Conservation (phyloP, 495 filamentous ascomycete species). For the Lineolata rhizophorae region DNA sequence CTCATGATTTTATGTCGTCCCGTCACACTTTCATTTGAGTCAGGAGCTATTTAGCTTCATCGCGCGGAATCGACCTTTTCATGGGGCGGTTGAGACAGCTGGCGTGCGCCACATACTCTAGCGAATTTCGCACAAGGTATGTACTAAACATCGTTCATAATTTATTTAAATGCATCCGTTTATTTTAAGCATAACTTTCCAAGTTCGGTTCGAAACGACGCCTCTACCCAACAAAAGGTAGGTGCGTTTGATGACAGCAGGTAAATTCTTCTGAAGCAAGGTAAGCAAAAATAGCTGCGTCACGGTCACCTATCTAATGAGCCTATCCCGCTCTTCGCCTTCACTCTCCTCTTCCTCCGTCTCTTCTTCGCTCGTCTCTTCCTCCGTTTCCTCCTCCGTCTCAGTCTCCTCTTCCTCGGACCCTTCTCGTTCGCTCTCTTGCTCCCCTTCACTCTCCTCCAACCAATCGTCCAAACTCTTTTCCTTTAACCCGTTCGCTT, state of each 20-base stretch:
- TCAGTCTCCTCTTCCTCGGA: constrained; percentile 27
- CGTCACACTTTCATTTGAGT: no score
- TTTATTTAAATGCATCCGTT: not conserved
- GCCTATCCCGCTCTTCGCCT: constrained; percentile 4
- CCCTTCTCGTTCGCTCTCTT: constrained; percentile 25
- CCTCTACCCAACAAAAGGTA: no score
- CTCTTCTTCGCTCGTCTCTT: constrained; percentile 21
- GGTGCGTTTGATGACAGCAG: no score
- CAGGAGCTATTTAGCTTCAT: no score
- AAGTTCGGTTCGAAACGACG: no score
- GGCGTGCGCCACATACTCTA: no score
- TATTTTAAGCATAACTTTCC: no score
- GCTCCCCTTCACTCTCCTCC: constrained; percentile 35
- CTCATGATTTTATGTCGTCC: no score
- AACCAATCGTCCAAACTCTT: constrained; percentile 87
- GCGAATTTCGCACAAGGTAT: not conserved
- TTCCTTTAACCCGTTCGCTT: constrained; percentile 18
- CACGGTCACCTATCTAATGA: not conserved
- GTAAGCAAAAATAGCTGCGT: no score
- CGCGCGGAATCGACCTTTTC: no score
- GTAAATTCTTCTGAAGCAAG: no score
- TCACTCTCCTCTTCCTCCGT: constrained; percentile 28
- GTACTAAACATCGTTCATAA: not conserved
- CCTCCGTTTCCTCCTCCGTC: constrained; percentile 20
- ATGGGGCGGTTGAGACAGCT: no score